Evolutionary conservation across 345 rosid species (phyloP).

Genomic region (Camelina hispida): DNA sequence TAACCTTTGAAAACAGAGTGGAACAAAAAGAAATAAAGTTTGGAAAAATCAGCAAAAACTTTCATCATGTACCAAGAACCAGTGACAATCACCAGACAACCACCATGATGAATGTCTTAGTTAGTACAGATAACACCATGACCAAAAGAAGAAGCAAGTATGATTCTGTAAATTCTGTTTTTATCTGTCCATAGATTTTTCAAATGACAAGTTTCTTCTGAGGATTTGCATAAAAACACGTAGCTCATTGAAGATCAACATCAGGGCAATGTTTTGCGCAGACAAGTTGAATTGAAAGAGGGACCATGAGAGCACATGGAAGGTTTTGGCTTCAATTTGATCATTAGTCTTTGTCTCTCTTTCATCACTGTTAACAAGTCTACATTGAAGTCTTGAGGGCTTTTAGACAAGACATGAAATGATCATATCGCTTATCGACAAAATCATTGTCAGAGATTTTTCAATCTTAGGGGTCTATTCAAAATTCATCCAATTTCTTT

Average conservation of each 20-base stretch:
- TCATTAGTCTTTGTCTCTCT: conserved; percentile 33
- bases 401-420: conserved; percentile 37
- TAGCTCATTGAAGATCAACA: conserved; percentile 28
- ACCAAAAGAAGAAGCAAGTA: conserved; percentile 7
- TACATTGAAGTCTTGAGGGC: conserved; percentile 41
- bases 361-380: conserved; percentile 37
- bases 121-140: conserved; percentile 31
- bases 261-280: conserved; percentile 17
- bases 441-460: conserved; percentile 30
- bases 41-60: conserved; percentile 19
- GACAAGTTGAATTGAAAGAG: conserved; percentile 37
- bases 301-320: conserved; percentile 46
- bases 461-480: conserved; percentile 18
- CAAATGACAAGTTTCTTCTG: neutral
- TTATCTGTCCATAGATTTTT: neutral
- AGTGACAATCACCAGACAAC: conserved; percentile 44
- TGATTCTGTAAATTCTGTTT: conserved; percentile 39
- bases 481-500: conserved; percentile 8
- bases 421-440: conserved; percentile 30
- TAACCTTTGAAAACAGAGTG: conserved; percentile 1
- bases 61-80: conserved; percentile 29
- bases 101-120: conserved; percentile 31
- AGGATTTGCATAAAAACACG: conserved; percentile 36
- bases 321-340: conserved; percentile 40
- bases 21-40: neutral